Evolutionary conservation across 176 grass and related monocot genomes (phyloP).

Genomic region (Pharus latifolius): DNA sequence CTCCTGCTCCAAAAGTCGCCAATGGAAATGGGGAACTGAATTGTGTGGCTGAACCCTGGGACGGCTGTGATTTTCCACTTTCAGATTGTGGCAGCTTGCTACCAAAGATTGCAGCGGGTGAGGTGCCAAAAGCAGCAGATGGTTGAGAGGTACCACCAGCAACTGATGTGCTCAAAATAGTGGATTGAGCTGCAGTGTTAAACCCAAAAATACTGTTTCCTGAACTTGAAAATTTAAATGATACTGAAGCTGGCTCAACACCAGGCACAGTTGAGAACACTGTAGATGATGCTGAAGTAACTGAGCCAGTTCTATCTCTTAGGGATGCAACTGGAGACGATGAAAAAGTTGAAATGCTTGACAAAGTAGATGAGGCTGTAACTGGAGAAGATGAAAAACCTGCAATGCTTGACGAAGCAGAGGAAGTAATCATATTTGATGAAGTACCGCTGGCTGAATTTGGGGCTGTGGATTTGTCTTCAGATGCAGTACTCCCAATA

Average conservation of each 20-base stretch:
- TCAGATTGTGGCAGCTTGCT: constrained; percentile 13
- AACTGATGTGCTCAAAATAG: constrained; percentile 20
- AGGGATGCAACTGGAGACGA: constrained; percentile 5
- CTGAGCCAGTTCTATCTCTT: neutral
- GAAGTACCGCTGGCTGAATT: constrained; percentile 17
- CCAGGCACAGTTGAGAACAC: neutral
- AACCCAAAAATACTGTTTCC: constrained; percentile 32
- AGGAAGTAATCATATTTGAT: neutral
- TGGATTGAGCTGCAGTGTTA: constrained; percentile 30
- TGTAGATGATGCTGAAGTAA: constrained; percentile 7
- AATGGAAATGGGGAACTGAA: constrained; percentile 15
- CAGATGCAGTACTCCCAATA: constrained; percentile 11
- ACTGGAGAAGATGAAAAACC: constrained; percentile 13
- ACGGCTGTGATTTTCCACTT: constrained; percentile 1
- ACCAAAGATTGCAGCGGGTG: constrained; percentile 14
- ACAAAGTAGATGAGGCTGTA: constrained; percentile 2
- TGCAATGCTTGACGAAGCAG: neutral
- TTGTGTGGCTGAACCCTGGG: constrained; percentile 24
- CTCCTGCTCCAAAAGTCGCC: constrained; percentile 2
- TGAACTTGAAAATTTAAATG: constrained; percentile 26
- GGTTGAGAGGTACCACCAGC: constrained; percentile 15
- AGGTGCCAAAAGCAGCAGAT: neutral
- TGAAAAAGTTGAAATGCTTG: constrained; percentile 1
- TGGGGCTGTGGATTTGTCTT: constrained; percentile 7
- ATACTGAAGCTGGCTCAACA: constrained; percentile 16